Base-by-base conservation (phyloP, 2,329 filamentous ascomycete genomes). In the Metarhizium sp. region DNA sequence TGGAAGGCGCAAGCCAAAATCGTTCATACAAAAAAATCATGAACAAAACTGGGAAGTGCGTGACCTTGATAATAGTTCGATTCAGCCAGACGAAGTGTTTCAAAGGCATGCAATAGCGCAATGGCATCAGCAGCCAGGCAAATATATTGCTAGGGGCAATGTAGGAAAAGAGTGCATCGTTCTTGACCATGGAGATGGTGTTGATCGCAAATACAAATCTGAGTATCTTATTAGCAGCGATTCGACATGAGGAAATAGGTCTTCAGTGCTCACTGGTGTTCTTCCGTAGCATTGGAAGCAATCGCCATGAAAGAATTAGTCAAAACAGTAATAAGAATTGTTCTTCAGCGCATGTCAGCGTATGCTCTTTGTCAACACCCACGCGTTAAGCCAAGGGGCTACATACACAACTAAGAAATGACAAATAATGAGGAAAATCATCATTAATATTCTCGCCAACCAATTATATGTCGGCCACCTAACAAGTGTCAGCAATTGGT, bases 241-340 rank as follows among this genome's bases (percentile, higher is more conserved):
- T 20, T 32, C 4, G n/a, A 32, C 10, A 18, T 46, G 20, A 5
- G 1, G n/a, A 6, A 0, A 4, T 2, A 6, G n/a, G 1, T 20
- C 13, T 13, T 7, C 45, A 16, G 30, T 6, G 66, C 78, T 63
- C 68, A 81, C 76, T 86, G 83, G 59, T 96, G 92, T 71, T 96
- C 92, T 68, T 96, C 88, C 54, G 90, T 90, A 7, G 92, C 91
- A 66, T 96, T 96, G 52, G 90, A 90, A 2, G 94, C 90, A 66
- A 96, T 92, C 2, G 87, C 85, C 87, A 95, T 95, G 74, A 96
- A 97, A 0, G 90, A 95, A 67, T 96, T 96, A 5, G 92, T 95
- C 59, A 97, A 71, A n/a, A 97, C 92, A 0, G 92, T 95, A 63
- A 97, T 92, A 38, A 97, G 76, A 53, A 97, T 95, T 1, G 92